Evolutionary conservation across 352 stramenopile species (phyloP).

Genomic region (Thalassiosira hispida): DNA sequence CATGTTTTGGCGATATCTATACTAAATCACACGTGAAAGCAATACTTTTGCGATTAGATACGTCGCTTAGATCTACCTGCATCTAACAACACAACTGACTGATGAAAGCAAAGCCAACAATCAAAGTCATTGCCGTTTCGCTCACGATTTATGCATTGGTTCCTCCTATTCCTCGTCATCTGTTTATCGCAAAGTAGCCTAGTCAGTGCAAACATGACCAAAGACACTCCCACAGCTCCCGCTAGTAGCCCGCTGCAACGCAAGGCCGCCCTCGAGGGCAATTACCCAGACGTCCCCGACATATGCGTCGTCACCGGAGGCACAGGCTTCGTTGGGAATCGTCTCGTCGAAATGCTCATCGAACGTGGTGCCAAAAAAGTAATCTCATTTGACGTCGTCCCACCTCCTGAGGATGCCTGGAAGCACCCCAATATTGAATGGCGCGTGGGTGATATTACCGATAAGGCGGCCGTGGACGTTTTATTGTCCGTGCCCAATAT

Average conservation of each 20-base stretch:
- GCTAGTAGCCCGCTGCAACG: constrained; percentile 44
- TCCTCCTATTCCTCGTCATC: neutral
- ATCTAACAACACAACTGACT: too few relatives aligned
- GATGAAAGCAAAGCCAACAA: too few relatives aligned
- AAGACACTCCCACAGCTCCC: constrained; percentile 26
- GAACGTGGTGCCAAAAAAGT: constrained; percentile 87
- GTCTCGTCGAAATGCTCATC: constrained; percentile 91
- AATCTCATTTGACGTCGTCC: constrained; percentile 88
- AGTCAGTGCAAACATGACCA: constrained; percentile 5
- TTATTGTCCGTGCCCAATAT: constrained; percentile 73
- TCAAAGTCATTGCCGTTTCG: too few relatives aligned
- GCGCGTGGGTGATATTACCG: constrained; percentile 85
- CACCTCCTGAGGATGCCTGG: constrained; percentile 65
- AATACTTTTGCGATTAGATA: too few relatives aligned
- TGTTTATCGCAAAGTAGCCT: neutral
- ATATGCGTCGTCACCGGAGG: constrained; percentile 86
- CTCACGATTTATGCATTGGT: constrained; percentile 24
- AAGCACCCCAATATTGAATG: constrained; percentile 64
- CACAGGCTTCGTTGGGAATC: constrained; percentile 88
- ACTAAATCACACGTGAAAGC: too few relatives aligned
- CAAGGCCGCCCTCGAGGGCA: constrained; percentile 15
- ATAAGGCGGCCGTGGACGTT: constrained; percentile 77
- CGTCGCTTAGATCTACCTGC: too few relatives aligned
- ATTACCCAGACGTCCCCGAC: constrained; percentile 36
- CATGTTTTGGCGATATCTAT: too few relatives aligned